phyloP scores from a whole-genome alignment of 495 filamentous ascomycete species.

The Hypoxylon fuscum region DNA sequence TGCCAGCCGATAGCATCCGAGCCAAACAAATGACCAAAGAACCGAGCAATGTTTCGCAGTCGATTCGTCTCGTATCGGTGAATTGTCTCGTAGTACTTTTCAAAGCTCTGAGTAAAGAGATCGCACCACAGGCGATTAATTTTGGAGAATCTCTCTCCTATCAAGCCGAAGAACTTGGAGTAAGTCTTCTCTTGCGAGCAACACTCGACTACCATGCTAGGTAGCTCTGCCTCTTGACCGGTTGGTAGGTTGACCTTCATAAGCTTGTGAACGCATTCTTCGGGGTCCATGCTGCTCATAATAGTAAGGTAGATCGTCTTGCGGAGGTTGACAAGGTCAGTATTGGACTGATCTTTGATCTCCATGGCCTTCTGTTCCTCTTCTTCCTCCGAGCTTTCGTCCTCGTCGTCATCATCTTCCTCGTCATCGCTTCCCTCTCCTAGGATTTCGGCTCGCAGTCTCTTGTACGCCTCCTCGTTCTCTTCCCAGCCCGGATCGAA shows the following conservation, averaged over 20 bases:
- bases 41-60: slow-evolving; percentile 90
- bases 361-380: slow-evolving; percentile 77
- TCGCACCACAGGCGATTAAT: slow-evolving; percentile 95
- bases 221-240: slow-evolving; percentile 90
- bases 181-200: slow-evolving; percentile 96
- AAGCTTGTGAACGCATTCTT: slow-evolving; percentile 94
- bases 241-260: slow-evolving; percentile 89
- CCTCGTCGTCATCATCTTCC: slow-evolving; percentile 74
- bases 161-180: slow-evolving; percentile 93
- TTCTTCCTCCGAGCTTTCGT: slow-evolving; percentile 82
- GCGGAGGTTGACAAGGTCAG: slow-evolving; percentile 90
- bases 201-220: slow-evolving; percentile 96
- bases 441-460: slow-evolving; percentile 89
- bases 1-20: slow-evolving; percentile 94
- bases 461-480: slow-evolving; percentile 89
- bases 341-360: slow-evolving; percentile 97
- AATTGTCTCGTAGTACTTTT: slow-evolving; percentile 95
- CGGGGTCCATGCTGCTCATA: slow-evolving; percentile 92
- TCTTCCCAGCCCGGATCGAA: slow-evolving; percentile 89
- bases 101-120: slow-evolving; percentile 86
- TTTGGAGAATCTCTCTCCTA: slow-evolving; percentile 94
- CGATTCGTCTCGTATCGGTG: slow-evolving; percentile 96
- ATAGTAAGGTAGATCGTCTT: slow-evolving; percentile 97
- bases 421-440: slow-evolving; percentile 88
- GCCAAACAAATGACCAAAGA: slow-evolving; percentile 91